Conservation (phyloP, 1,139 yeast species). For the Geotrichum fermentans region DNA sequence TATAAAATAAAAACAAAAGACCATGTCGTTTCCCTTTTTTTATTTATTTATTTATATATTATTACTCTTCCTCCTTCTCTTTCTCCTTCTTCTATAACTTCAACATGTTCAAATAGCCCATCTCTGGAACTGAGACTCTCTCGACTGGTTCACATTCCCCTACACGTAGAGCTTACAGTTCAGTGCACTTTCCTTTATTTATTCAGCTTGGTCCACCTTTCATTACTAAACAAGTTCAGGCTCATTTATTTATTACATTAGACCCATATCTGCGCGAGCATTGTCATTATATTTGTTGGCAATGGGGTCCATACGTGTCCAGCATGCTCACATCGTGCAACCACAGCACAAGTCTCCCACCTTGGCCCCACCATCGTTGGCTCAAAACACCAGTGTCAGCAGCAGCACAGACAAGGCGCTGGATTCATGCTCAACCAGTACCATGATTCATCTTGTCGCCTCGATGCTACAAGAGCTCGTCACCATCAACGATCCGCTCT, state of each 20-base stretch:
- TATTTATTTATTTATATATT: not conserved
- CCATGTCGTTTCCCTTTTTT: too few species aligned
- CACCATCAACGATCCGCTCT: conserved; percentile 56
- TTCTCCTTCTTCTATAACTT: not conserved
- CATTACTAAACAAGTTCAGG: too few species aligned
- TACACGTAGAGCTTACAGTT: too few species aligned
- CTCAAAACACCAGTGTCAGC: not conserved
- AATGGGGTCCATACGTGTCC: not conserved
- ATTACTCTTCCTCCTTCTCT: not conserved
- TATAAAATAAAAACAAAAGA: too few species aligned
- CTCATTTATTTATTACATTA: too few species aligned
- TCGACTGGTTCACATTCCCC: too few species aligned
- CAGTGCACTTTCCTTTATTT: not conserved
- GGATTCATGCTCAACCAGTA: conserved; percentile 66
- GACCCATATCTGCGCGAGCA: not conserved
- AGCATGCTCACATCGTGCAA: not conserved
- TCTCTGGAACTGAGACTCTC: too few species aligned
- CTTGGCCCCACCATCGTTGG: too few species aligned
- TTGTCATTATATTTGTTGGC: not conserved
- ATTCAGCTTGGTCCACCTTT: too few species aligned
- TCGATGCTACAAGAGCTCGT: conserved; percentile 76
- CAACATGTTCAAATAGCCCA: too few species aligned
- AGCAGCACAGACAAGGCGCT: too few species aligned
- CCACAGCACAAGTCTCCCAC: not conserved
- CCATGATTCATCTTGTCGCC: conserved; percentile 64